Conservation (phyloP, 768 basidiomycete species). For the Tubosaeta brunneosetosa region DNA sequence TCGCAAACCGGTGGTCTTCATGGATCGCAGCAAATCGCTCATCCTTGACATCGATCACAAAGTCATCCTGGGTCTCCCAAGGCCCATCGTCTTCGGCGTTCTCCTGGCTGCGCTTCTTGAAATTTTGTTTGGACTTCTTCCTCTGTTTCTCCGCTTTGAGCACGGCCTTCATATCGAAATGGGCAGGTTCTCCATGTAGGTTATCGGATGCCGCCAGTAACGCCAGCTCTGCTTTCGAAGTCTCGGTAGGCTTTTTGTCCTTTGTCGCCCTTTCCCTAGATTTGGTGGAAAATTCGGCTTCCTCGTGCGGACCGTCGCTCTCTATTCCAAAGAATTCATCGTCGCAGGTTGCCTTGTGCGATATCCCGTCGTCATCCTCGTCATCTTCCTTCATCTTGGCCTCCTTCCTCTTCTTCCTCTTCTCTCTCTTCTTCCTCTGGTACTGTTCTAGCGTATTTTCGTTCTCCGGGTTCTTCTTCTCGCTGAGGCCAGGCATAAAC, state of each 20-base stretch:
- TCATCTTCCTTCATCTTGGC: slow-evolving; percentile 36
- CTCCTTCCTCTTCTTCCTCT: slow-evolving; percentile 76
- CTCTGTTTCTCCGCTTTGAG: slow-evolving; percentile 76
- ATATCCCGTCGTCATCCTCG: slow-evolving; percentile 16
- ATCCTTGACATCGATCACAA: slow-evolving; percentile 80
- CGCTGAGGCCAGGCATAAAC: slow-evolving; percentile 80
- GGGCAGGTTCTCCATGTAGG: slow-evolving; percentile 53
- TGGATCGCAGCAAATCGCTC: slow-evolving; percentile 83
- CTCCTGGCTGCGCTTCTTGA: slow-evolving; percentile 14
- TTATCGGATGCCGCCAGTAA: slow-evolving; percentile 57
- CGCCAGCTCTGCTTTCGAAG: slow-evolving; percentile 54
- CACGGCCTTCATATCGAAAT: slow-evolving; percentile 89
- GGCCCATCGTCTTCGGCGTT: slow-evolving; percentile 43
- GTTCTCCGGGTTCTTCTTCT: slow-evolving; percentile 48
- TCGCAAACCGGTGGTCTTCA: slow-evolving; percentile 88
- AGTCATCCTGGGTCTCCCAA: slow-evolving; percentile 72
- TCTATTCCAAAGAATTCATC: slow-evolving; percentile 78
- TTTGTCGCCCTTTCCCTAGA: slow-evolving; percentile 22
- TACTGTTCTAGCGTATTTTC: slow-evolving; percentile 90
- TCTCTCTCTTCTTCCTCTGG: slow-evolving; percentile 85
- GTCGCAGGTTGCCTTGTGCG: slow-evolving; percentile 13
- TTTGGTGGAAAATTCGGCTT: slow-evolving; percentile 23
- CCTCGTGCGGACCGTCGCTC: slow-evolving; percentile 22
- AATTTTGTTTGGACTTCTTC: slow-evolving; percentile 39
- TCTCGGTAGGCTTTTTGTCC: slow-evolving; percentile 16